Evolutionary conservation across 164 flowering plant genomes (phyloP), one percentile per base, ranked within the genome.

Genomic region (Echeveria elegans): DNA sequence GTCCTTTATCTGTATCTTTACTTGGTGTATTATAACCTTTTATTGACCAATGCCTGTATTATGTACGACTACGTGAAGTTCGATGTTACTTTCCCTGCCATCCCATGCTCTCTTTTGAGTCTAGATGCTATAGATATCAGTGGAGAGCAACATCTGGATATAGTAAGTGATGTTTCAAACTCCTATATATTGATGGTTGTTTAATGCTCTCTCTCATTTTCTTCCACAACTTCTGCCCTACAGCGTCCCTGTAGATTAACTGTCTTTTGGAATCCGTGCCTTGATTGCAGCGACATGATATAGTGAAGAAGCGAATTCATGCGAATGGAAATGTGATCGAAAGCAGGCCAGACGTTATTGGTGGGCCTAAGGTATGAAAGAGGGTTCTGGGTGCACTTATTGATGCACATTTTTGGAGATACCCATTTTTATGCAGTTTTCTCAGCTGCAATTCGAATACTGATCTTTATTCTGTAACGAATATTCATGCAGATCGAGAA

Each of bases 91-190:
- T 89, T 88, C 79, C 92, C 89, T 26, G 77, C 79, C 28, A 63
- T 86, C 71, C 85, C 83, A 47, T 90, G 96, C 73, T 77, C 96
- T 4, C 64, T 88, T 37, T 79, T 90, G 70, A 90, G 88, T 77
- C 31, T 90, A 67, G 94, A 90, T 75, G 81, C 94, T 48, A 80
- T 85, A 79, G 96, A 89, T 76, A 85, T 89, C 48, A 89, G 89
- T 73, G 93, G 93, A 70, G 96, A 86, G 78, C 85, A 81, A 69
- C 96, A 89, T 77, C 78, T 81, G 71, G 92, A 89, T 75, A 80
- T 89, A 14, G 93, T 89, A 85, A 65, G 87, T 75, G 26, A 41
- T 31, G 21, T 69, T n/a, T 6, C 2, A 3, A 7, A 34, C 37
- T 34, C 37, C 7, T 7, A 34, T 34, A 7, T 34, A 34, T 3